Evolutionary conservation across 2,329 filamentous ascomycete species (phyloP), one percentile per base, ranked within the genome.

Genomic region (Dothistroma septosporum): DNA sequence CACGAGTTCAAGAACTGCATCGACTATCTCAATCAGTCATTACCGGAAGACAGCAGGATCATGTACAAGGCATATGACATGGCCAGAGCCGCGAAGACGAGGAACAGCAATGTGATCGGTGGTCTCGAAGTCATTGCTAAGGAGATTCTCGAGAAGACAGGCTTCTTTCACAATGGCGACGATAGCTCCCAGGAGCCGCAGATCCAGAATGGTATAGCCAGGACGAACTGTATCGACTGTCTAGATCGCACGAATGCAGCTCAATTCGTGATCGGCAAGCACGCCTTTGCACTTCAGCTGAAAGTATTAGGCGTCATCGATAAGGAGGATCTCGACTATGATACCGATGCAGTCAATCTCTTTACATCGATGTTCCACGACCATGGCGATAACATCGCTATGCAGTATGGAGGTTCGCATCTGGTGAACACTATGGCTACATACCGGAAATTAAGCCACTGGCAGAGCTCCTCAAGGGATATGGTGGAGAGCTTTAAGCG

Each of bases 401-500:
- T 97, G 57, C 94, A 99, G 74, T 99, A 99, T 69, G 94, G 94
- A 59, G 94, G 94, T 10, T 97, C 92, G 2, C 94, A 99, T 75
- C 83, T 99, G 0, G 94, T 99, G 69, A 99, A 99, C 74, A 99
- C 94, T 0, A 97, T 99, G 92, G 92, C 96, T 66, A 99, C 94
- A 4, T 99, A 99, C 75, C 89, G 94, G 60, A 97, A 97, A 77
- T 96, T 97, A 74, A 97, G 97, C 68, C 93, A 97, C 74, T 99
- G 94, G 94, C 96, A 92, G 24, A 96, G 91, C 69, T 92, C 96
- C 74, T 97, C 93, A 2, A 85, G 94, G 67, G 94, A 99, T 75
- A 97, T 99, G 93, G 92, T 99, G 22, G 94, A 99, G 77, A 96
- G 91, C 74, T 97, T 99, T 80, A 99, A 97, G 75, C 86, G 94